Evolutionary conservation across 1,284 basidiomycete species (phyloP), one percentile per base, ranked within the genome.

Genomic region (Inonotus hispidus): DNA sequence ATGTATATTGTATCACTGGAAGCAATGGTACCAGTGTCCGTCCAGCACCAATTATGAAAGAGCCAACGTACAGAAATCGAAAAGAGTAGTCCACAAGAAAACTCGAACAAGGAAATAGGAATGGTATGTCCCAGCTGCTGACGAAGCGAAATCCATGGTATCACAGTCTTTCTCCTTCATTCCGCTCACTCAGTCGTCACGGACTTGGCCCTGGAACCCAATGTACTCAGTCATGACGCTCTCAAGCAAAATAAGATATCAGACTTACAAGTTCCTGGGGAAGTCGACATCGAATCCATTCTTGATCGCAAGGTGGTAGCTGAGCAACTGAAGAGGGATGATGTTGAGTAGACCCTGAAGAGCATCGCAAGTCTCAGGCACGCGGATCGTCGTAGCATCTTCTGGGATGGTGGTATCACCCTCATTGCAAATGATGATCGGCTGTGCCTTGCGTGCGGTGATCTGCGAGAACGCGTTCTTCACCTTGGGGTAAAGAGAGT

Each of bases 241-340:
- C 57, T 49, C 64, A 53, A n/a, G 32, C 46, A 57, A 25, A 16
- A 35, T 29, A 19, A 59, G 53, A 57, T 62, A 23, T 4, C 56
- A 64, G 4, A 82, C 89, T 70, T 70, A 90, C 84, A 98, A 79
- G 81, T 98, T 98, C 71, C 96, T 83, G 27, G 96, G 96, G 89
- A 98, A 98, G 74, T 99, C 96, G 69, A 98, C 96, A 73, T 99
- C 95, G 67, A 94, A 95, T 56, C 96, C 96, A 72, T 94, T 95
- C 77, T 85, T 90, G 68, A 97, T 87, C 10, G 96, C 96, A 64
- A 99, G 79, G 79, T 99, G 95, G 78, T 99, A 99, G 64, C 91
- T 94, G 64, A 99, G 82, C 63, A 99, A 81, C 75, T 99, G 97
- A 65, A 99, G 82, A 46, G 97, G 96, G 65, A 99, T 90, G 75